These are phyloP conservation scores for Aureobasidium zeae DNA, from an alignment of 2,329 filamentous ascomycete genomes.

Conservation along the genomic window DNA sequence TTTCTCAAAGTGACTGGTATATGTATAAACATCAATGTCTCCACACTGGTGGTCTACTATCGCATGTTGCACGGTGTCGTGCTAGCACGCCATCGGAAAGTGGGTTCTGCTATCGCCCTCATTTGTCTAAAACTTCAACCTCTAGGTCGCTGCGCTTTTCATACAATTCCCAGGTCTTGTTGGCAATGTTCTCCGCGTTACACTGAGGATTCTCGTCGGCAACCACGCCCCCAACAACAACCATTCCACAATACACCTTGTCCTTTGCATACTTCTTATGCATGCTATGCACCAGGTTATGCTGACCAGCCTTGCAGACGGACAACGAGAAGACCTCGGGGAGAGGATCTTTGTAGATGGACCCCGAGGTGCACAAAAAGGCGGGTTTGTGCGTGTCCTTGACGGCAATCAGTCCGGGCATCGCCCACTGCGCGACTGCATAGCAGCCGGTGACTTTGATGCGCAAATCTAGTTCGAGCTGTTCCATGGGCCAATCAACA, in stretches of 20 bases:
- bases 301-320: conserved; percentile 44
- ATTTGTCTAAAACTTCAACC: conserved; percentile 20
- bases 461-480: conserved; percentile 44
- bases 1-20: no score
- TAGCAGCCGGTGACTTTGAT: conserved; percentile 43
- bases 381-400: conserved; percentile 15
- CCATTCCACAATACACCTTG: conserved; percentile 38
- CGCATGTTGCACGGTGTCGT: no score
- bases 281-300: conserved; percentile 41
- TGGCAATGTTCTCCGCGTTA: conserved; percentile 40
- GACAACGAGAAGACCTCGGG: conserved; percentile 42
- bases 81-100: background rate
- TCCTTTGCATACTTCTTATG: conserved; percentile 33
- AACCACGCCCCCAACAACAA: conserved; percentile 36
- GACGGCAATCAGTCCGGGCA: conserved; percentile 34
- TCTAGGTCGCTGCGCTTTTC: conserved; percentile 34
- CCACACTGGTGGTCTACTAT: no score
- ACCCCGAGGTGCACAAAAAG: conserved; percentile 24
- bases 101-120: no score
- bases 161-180: conserved; percentile 38
- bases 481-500: conserved; percentile 35
- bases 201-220: conserved; percentile 4
- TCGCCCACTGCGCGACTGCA: conserved; percentile 37
- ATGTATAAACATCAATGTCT: no score
- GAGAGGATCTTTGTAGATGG: conserved; percentile 40